Evolutionary conservation across 768 basidiomycete genomes (phyloP), one percentile per base, ranked within the genome.

Genomic region (Mycena alexandri): DNA sequence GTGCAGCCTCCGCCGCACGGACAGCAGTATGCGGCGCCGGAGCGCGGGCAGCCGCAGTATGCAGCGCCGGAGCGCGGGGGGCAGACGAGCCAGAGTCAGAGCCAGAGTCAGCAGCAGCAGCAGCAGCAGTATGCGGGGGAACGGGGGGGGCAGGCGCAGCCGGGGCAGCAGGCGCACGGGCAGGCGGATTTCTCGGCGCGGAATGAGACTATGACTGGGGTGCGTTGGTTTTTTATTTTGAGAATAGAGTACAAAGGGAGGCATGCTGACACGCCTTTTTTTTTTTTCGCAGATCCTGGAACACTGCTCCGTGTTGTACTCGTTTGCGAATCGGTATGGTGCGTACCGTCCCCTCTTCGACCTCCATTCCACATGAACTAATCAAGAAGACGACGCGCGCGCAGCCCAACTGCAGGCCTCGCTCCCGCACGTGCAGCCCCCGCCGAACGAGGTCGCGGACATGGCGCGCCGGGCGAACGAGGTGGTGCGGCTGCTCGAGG

Each of bases 271-370:
- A 9, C 38, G 34, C 36, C n/a, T n/a, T n/a, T 58, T 47, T 44
- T 33, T 52, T 60, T n/a, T 17, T 50, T 19, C 13, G 16, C 50
- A 91, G 89, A 88, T 91, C 51, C 75, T 86, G 60, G 81, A 86
- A 65, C 89, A 90, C 71, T 94, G 92, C 66, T 81, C 79, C 44
- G 79, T 82, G 44, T 71, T 94, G 55, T 89, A 89, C 73, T 61
- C 80, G 14, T 94, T 93, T 74, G 90, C 92, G 12, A 84, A 79
- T 56, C 87, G 84, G 72, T 93, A 90, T 77, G 89, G 92, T 92
- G 65, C 63, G 84, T 77, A 25, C 58, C 25, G 70, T 24, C 8
- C 24, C n/a, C 53, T 25, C 58, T n/a, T 51, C 34, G 50, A 25
- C 22, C 9, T 17, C n/a, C 9, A 19, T 24, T n/a, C n/a, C n/a